Base-by-base conservation (phyloP, 2,329 filamentous ascomycete species). In the Tympanopsis confertula region DNA sequence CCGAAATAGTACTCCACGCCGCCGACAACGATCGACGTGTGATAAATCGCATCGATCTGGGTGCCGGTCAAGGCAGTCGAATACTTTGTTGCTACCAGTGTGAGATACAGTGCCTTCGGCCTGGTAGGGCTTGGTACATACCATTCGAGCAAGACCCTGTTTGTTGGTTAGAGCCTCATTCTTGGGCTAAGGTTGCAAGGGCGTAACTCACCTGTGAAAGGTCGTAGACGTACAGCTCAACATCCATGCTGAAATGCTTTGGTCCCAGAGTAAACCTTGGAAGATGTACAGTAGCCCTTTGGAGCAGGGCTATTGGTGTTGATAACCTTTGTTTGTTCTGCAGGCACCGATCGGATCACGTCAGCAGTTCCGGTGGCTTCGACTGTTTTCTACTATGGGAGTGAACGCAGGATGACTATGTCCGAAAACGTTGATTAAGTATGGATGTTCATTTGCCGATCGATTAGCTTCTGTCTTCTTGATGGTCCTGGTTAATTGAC, bases 1-100 rank as follows among this genome's bases (percentile, higher is more conserved):
- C 94, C 89, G 48, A 88, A 96, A 50, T 89, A 74, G 57, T 94
- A 95, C 59, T 98, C 91, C 36, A 82, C 71, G n/a, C 80, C 79
- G 38, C 78, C 74, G 28, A 96, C 68, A 30, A 94, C 81, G 38
- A 98, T 78, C 0, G 88, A 86, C 0, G 91, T 96, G 57, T 98
- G 91, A 49, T 96, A 96, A 38, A 98, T 77, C 38, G 91, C 91
- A 57, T 96, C 89, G 42, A 84, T 81, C 33, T 82, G 76, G 1
- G 69, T 72, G 2, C 79, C 79, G 4, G 81, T 69, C 35, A 83
- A 63, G 35, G 70, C 61, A 10, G n/a, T 10, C 24, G 24, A 28
- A 28, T 28, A 28, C 24, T 28, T 10, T n/a, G n/a, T n/a, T n/a
- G n/a, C n/a, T n/a, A n/a, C n/a, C n/a, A n/a, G n/a, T n/a, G n/a